Base-by-base conservation (phyloP, 2,329 filamentous ascomycete species). In the Botryotinia narcissicola region DNA sequence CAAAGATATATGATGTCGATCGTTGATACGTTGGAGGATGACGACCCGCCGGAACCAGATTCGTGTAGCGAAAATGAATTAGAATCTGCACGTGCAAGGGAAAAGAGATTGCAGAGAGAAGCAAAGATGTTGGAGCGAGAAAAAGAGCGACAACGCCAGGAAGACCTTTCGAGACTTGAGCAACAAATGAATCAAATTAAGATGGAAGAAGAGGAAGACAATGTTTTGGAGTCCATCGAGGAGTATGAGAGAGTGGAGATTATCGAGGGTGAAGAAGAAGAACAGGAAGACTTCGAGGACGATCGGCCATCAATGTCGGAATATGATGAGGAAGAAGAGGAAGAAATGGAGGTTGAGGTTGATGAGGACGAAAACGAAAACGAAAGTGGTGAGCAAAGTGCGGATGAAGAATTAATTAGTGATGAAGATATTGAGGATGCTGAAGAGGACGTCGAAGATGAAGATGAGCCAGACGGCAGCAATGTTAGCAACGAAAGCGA, bases 1-100 rank as follows among this genome's bases (percentile, higher is more conserved):
- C 74, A 81, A 48, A 80, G 81, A 48, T 80, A 81, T 48, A 75
- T 79, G 29, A 78, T 80, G 76, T 75, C 78, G 2, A 78, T 79
- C 32, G 78, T 75, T 72, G 78, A 80, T 73, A 76, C 78, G 67
- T 63, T 80, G 14, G 78, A 79, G 66, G 70, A 73, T 46, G 78
- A 79, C 51, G 75, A 75, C 18, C 73, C 76, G 29, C 64, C 69
- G 16, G 71, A 71, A 6, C 71, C 73, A 57, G 79, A 81, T 75
- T 74, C 74, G 25, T 79, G 80, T 73, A 42, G 35, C 35, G 72
- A 70, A 4, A 37, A 37, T 35, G 71, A 70, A n/a, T n/a, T 73
- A 44, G 71, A 70, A 62, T 61, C 64, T 18, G n/a, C 22, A 46
- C 29, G 46, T 32, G 22, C 62, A 20, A n/a, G n/a, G 4, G 67